Percentiles rank a stretch among this genome's conserved stretches.
phyloP scores from a whole-genome alignment of 345 rosid genomes.

The Balakata baccata region DNA sequence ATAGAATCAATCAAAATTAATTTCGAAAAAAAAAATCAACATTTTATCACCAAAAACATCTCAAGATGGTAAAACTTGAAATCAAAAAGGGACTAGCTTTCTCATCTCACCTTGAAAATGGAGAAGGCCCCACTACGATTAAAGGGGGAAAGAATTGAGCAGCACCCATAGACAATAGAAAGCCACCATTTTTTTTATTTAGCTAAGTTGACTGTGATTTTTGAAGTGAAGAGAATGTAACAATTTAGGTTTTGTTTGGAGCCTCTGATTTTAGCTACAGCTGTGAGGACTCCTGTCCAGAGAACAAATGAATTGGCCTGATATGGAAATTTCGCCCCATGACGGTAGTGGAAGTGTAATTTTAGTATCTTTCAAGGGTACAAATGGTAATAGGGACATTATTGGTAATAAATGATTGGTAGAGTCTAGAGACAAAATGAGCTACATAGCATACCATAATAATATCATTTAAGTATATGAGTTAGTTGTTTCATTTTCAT shows the following conservation, averaged over 20 bases:
- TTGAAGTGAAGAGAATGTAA: background rate
- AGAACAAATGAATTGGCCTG: no score
- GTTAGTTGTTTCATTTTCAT: no score
- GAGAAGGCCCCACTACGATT: background rate
- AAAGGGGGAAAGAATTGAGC: background rate
- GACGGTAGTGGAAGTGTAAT: background rate
- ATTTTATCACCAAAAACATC: background rate
- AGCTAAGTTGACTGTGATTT: background rate
- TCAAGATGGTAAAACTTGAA: background rate
- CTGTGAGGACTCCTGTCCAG: background rate
- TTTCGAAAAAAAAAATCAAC: background rate
- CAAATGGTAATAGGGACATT: background rate
- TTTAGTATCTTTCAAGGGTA: background rate
- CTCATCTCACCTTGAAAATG: slow-evolving; percentile 5
- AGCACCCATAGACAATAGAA: background rate
- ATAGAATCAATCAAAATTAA: background rate
- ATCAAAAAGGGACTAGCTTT: background rate
- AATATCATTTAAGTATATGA: no score
- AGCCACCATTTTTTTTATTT: background rate
- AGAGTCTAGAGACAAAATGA: background rate
- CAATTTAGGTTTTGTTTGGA: slow-evolving; percentile 9
- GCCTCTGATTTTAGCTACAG: slow-evolving; percentile 8
- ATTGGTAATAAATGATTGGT: slow-evolving; percentile 14
- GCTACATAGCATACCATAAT: no score
- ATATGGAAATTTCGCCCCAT: background rate